Conservation (phyloP, 2,329 filamentous ascomycete species). For the Periconia macrospinosa region DNA sequence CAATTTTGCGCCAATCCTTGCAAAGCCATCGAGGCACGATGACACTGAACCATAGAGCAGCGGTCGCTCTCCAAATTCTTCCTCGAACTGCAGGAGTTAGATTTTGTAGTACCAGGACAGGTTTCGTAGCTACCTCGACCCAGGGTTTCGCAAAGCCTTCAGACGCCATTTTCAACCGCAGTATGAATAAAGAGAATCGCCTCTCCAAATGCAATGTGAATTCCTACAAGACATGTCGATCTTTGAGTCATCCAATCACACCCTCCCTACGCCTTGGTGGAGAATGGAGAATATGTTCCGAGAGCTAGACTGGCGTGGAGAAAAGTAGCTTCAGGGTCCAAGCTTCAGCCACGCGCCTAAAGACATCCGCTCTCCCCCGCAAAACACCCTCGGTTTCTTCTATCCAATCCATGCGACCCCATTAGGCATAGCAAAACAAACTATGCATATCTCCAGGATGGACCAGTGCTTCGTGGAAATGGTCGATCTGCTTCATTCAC, state of each 20-base stretch:
- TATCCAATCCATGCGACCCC: slow-evolving; percentile 7
- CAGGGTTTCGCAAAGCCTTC: slow-evolving; percentile 32
- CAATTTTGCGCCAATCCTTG: slow-evolving; percentile 19
- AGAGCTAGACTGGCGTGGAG: neutral
- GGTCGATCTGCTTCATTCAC: slow-evolving; percentile 10
- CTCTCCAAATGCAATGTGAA: slow-evolving; percentile 10
- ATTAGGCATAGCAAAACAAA: slow-evolving; percentile 13
- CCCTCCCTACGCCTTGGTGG: neutral
- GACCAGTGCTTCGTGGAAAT: slow-evolving; percentile 4
- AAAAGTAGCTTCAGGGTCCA: slow-evolving; percentile 10
- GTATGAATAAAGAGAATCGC: slow-evolving; percentile 1
- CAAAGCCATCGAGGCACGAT: slow-evolving; percentile 22
- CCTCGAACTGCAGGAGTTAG: slow-evolving; percentile 28
- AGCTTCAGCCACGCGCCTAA: slow-evolving; percentile 24
- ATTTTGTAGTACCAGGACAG: slow-evolving; percentile 15
- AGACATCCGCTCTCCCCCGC: slow-evolving; percentile 23
- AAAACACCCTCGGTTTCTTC: slow-evolving; percentile 24
- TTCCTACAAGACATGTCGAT: neutral
- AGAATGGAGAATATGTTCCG: slow-evolving; percentile 7
- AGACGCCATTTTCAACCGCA: slow-evolving; percentile 14
- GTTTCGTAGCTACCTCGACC: slow-evolving; percentile 20
- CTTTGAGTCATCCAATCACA: slow-evolving; percentile 6
- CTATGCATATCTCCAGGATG: slow-evolving; percentile 15
- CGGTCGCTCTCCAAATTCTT: slow-evolving; percentile 32
- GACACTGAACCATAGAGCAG: slow-evolving; percentile 25